Conservation (phyloP, 2,329 filamentous ascomycete genomes). For the Pseudocercospora musae region DNA sequence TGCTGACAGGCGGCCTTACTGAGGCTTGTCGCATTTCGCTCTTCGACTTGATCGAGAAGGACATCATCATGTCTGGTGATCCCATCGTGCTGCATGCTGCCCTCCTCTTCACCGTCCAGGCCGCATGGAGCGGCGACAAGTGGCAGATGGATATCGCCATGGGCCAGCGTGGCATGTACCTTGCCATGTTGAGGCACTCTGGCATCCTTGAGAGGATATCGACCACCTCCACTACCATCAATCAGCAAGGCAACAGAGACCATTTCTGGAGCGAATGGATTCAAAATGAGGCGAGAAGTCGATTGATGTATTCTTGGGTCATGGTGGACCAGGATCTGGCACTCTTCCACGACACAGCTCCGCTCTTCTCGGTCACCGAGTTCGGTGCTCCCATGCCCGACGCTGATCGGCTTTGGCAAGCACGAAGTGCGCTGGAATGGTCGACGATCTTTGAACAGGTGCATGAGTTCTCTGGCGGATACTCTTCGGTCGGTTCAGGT, state of each 20-base stretch:
- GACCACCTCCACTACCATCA: conserved; percentile 46
- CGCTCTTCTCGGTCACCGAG: conserved; percentile 63
- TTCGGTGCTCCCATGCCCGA: conserved; percentile 63
- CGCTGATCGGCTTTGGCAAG: conserved; percentile 61
- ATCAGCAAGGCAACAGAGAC: conserved; percentile 49
- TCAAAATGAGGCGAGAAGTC: conserved; percentile 60
- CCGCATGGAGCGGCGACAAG: conserved; percentile 71
- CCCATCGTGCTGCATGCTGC: conserved; percentile 63
- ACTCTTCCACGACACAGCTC: conserved; percentile 62
- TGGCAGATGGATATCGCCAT: conserved; percentile 76
- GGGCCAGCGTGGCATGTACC: conserved; percentile 71
- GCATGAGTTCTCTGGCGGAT: conserved; percentile 54
- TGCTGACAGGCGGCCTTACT: conserved; percentile 63
- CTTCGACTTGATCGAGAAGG: conserved; percentile 69
- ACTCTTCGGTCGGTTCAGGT: conserved; percentile 53
- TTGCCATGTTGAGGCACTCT: conserved; percentile 68
- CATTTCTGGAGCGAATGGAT: conserved; percentile 63
- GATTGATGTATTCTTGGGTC: conserved; percentile 71
- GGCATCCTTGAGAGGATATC: conserved; percentile 57
- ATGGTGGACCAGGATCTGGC: conserved; percentile 71
- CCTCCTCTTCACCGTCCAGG: conserved; percentile 64
- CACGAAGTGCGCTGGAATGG: conserved; percentile 59
- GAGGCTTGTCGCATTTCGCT: conserved; percentile 70
- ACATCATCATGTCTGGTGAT: conserved; percentile 65
- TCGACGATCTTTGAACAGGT: conserved; percentile 56